Evolutionary conservation across 306 rosid species (phyloP).

Genomic region (Quercus alba): DNA sequence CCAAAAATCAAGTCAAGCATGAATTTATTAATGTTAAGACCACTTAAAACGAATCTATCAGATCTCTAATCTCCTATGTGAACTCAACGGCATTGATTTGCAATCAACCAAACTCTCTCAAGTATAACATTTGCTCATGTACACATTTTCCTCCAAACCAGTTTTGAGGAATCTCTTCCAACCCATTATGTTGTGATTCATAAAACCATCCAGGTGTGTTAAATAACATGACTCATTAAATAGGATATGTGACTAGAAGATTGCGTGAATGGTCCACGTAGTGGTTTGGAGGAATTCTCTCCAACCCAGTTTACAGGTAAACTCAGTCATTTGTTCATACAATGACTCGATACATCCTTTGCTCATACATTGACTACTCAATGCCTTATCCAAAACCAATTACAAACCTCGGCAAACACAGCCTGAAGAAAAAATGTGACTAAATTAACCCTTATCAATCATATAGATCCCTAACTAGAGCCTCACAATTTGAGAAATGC

Average conservation of each 20-base stretch:
- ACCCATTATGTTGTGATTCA: too few relatives aligned
- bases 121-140: not conserved
- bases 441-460: not conserved
- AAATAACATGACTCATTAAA: too few relatives aligned
- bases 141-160: too few relatives aligned
- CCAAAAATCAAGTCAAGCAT: not conserved
- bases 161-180: too few relatives aligned
- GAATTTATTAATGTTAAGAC: not conserved
- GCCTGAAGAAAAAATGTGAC: not conserved
- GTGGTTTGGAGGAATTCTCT: too few relatives aligned
- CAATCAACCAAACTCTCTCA: not conserved
- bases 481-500: too few relatives aligned
- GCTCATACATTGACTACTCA: not conserved
- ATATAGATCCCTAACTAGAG: too few relatives aligned
- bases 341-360: not conserved
- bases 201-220: too few relatives aligned
- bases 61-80: not conserved
- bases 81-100: not conserved
- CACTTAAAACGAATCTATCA: not conserved
- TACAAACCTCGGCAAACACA: not conserved
- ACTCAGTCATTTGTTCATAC: too few relatives aligned
- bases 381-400: not conserved
- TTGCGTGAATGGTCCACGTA: too few relatives aligned
- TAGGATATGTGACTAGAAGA: too few relatives aligned
- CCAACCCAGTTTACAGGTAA: too few relatives aligned